Percentiles rank a stretch among this genome's conserved stretches.
Conservation (phyloP, 495 filamentous ascomycete genomes). For the Penicillium daleae region DNA sequence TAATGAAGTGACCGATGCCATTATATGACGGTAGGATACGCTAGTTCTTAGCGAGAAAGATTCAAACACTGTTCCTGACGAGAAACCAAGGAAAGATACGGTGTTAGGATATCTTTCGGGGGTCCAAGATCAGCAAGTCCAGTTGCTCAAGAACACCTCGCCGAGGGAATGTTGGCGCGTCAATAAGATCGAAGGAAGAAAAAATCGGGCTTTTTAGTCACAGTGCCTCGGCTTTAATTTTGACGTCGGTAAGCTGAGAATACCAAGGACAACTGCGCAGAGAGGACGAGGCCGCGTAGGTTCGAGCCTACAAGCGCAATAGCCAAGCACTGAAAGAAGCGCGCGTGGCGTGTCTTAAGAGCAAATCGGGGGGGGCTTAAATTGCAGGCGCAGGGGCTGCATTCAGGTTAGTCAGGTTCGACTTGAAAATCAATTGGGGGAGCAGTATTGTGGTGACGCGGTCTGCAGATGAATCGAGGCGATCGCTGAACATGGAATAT, state of each 20-base stretch:
- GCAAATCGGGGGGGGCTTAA: constrained; percentile 1
- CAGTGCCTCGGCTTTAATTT: constrained; percentile 20
- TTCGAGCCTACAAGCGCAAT: constrained; percentile 3
- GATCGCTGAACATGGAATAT: background rate
- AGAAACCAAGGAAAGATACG: background rate
- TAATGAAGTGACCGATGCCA: constrained; percentile 38
- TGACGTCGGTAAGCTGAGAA: constrained; percentile 25
- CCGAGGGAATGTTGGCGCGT: background rate
- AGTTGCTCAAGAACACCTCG: background rate
- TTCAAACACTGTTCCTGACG: background rate
- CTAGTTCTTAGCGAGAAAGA: background rate
- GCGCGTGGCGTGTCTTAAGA: constrained; percentile 13
- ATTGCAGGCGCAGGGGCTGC: constrained; percentile 11
- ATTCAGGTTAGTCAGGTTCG: constrained; percentile 25
- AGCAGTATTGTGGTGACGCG: constrained; percentile 41
- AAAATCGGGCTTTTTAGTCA: constrained; percentile 20
- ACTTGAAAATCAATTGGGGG: constrained; percentile 16
- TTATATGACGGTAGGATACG: constrained; percentile 17
- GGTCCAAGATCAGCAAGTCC: background rate
- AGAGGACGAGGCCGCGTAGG: constrained; percentile 17
- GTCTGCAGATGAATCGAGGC: constrained; percentile 34
- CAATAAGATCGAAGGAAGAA: background rate
- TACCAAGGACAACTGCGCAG: constrained; percentile 19
- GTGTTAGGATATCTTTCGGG: background rate
- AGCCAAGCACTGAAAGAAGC: background rate